These are phyloP conservation scores for Blastocystis sp. DNA, from an alignment of 352 stramenopile species.

Conservation along the genomic window DNA sequence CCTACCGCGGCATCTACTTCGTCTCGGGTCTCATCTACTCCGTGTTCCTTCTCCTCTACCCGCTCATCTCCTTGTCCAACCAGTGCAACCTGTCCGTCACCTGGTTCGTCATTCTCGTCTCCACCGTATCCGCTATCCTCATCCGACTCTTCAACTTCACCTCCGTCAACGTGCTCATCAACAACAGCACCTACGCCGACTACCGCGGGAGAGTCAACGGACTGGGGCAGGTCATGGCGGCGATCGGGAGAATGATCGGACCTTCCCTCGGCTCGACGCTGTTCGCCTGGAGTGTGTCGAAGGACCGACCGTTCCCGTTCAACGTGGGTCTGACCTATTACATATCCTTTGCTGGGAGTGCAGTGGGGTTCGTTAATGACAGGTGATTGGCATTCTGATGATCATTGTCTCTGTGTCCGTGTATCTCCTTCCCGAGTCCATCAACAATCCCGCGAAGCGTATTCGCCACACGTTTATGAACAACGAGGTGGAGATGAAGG, in stretches of 20 bases:
- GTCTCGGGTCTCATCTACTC: conserved; percentile 29
- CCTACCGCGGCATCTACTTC: conserved; percentile 1
- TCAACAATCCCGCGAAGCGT: conserved; percentile 4
- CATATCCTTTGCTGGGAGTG: no score
- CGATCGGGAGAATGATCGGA: conserved; percentile 47
- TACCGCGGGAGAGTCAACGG: conserved; percentile 71
- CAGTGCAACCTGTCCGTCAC: background rate
- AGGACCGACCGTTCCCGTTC: conserved; percentile 63
- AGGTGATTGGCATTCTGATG: conserved; percentile 49
- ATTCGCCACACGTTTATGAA: conserved; percentile 15
- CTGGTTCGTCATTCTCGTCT: conserved; percentile 36
- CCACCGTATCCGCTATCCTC: conserved; percentile 32
- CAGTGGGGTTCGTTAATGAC: background rate
- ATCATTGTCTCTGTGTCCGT: background rate
- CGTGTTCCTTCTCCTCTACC: conserved; percentile 30
- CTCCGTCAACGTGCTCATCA: conserved; percentile 55
- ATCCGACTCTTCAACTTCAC: conserved; percentile 62
- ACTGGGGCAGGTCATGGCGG: conserved; percentile 51
- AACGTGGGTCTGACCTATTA: conserved; percentile 63
- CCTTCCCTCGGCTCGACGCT: conserved; percentile 40
- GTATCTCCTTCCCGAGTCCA: conserved; percentile 28
- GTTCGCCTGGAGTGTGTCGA: conserved; percentile 51
- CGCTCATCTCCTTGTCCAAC: conserved; percentile 12
- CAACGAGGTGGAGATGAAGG: conserved; percentile 61
- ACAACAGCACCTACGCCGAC: conserved; percentile 59